phyloP scores from a whole-genome alignment of 148 eudicot species.

The Dysphania ambrosioides region DNA sequence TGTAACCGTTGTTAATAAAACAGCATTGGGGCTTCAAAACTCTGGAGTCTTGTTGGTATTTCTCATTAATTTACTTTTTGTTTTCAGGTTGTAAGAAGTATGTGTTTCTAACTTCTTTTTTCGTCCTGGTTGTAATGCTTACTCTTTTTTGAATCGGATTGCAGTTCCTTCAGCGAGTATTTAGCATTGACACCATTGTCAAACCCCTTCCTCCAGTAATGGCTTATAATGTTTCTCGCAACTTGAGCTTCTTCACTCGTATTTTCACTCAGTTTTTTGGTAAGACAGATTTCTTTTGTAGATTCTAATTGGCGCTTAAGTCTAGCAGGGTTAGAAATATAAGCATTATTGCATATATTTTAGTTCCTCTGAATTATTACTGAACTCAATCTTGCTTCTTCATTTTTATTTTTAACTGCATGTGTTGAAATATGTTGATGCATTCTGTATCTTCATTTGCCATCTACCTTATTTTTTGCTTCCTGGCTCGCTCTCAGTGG shows the following conservation, averaged over 20 bases:
- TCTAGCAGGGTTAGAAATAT: not conserved
- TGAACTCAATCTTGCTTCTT: not conserved
- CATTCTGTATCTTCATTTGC: too few species aligned
- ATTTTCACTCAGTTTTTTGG: slow-evolving; percentile 95
- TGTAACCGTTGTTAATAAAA: not conserved
- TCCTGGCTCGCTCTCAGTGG: not conserved
- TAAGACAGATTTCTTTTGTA: slow-evolving; percentile 29
- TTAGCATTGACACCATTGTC: slow-evolving; percentile 80
- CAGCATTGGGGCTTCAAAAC: not conserved
- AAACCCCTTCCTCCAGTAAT: slow-evolving; percentile 90
- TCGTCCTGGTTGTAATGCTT: not conserved
- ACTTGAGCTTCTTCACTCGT: slow-evolving; percentile 88
- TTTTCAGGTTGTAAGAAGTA: not conserved
- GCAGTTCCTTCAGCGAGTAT: slow-evolving; percentile 90
- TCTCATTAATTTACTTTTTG: not conserved
- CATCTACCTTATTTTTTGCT: not conserved
- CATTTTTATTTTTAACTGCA: not conserved
- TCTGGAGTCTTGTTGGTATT: not conserved
- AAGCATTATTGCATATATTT: not conserved
- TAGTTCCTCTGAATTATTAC: not conserved
- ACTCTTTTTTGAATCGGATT: slow-evolving; percentile 18
- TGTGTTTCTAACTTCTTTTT: not conserved
- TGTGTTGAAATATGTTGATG: not conserved
- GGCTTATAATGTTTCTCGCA: slow-evolving; percentile 77
- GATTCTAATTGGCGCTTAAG: not conserved